Base-by-base conservation (phyloP, 495 filamentous ascomycete species). In the Hypoxylon intermedium region DNA sequence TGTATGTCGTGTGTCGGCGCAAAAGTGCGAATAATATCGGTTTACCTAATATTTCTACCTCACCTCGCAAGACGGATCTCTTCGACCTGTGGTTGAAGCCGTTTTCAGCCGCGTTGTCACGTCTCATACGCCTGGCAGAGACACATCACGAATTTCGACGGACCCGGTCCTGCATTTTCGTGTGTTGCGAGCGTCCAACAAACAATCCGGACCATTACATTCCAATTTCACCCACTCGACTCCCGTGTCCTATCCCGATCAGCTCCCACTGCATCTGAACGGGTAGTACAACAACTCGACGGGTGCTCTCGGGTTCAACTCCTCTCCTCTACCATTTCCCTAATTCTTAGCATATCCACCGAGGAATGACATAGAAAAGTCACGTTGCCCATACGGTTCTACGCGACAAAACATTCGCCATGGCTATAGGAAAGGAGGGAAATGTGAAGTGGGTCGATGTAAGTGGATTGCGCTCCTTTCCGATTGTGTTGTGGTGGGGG, bases 401-500 rank as follows among this genome's bases (percentile, higher is more conserved):
- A 1, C 40, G 26, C 46, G 46, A 61, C 41, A 62, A 19, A 33
- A 49, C 23, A 28, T 67, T 15, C 60, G 71, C 34, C 15, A 79
- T 79, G 77, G 68, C 69, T 43, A 72, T 73, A 46, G 72, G 68
- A 23, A 73, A 62, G 53, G 74, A 76, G 53, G 83, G 84, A 64
- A 85, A 85, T 57, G 84, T 89, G 20, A 87, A 87, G 75, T 89
- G 86, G 86, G 84, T 87, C 31, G 86, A 89, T 80, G 85, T 86
- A 72, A 63, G 83, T 78, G 31, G 24, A 52, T 0, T 11, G 19
- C 21, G 7, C 34, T 42, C 12, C 12, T 49, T 37, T 24, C 9
- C 16, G 9, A 18, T 43, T 42, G 12, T 15, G 11, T 40, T 6
- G 9, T 41, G 13, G 24, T 9, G 15, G 12, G 19, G 7, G 24